Evolutionary conservation across 2,329 filamentous ascomycete species (phyloP).

Genomic region (Arthroderma sp.): DNA sequence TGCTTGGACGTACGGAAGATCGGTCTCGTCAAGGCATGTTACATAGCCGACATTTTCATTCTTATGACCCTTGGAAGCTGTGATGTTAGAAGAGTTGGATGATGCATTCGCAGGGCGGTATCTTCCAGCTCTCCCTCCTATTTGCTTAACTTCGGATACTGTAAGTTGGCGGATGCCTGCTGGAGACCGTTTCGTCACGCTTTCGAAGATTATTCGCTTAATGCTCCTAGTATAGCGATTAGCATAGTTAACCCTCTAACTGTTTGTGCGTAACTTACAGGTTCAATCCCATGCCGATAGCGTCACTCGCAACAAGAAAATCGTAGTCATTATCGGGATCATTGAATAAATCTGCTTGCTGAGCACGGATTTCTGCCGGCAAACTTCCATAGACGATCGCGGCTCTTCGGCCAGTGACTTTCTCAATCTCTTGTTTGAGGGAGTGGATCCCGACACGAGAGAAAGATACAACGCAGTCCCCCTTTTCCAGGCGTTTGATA

Average conservation of each 20-base stretch:
- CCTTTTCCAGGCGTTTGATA: constrained; percentile 61
- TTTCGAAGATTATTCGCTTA: constrained; percentile 79
- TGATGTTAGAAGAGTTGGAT: constrained; percentile 22
- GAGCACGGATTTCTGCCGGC: constrained; percentile 81
- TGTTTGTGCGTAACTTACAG: constrained; percentile 42
- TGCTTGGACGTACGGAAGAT: constrained; percentile 50
- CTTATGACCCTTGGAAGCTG: neutral
- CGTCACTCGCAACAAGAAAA: constrained; percentile 83
- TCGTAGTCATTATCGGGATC: constrained; percentile 93
- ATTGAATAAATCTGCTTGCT: constrained; percentile 89
- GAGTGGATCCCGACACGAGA: constrained; percentile 70
- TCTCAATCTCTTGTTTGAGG: constrained; percentile 67
- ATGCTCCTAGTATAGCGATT: constrained; percentile 44
- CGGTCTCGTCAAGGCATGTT: constrained; percentile 61
- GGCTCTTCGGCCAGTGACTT: constrained; percentile 61
- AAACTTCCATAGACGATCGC: constrained; percentile 88
- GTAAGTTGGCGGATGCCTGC: constrained; percentile 45
- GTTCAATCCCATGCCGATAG: constrained; percentile 95
- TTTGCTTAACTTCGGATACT: constrained; percentile 80
- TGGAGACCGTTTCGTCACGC: constrained; percentile 60
- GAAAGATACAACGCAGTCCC: constrained; percentile 82
- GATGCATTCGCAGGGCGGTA: constrained; percentile 58
- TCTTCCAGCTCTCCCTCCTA: constrained; percentile 80
- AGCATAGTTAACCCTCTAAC: constrained; percentile 10
- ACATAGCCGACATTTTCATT: constrained; percentile 54